Evolutionary conservation across 371 early-diverging fungal species (phyloP).

Genomic region (Saksenaea oblongispora): DNA sequence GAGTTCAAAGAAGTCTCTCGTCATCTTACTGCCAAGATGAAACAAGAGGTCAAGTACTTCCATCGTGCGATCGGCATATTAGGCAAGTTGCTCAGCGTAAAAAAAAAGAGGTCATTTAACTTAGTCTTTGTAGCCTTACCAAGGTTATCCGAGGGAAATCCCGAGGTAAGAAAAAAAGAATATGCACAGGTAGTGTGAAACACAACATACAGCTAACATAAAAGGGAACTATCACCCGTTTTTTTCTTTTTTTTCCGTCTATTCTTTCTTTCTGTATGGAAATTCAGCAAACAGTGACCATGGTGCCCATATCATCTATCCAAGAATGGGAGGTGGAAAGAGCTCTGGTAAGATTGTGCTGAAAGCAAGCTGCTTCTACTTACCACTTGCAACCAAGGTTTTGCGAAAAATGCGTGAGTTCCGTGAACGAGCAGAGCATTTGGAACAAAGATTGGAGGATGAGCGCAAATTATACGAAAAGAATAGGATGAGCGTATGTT

Average conservation of each 20-base stretch:
- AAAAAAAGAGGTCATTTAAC: not conserved
- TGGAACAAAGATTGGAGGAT: slow-evolving; percentile 19
- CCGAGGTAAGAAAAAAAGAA: not conserved
- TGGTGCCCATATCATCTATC: slow-evolving; percentile 17
- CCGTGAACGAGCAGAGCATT: slow-evolving; percentile 12
- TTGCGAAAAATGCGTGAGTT: slow-evolving; percentile 26
- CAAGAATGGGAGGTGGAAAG: slow-evolving; percentile 39
- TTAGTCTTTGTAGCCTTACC: not conserved
- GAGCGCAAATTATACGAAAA: slow-evolving; percentile 28
- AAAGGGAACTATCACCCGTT: slow-evolving; percentile 6
- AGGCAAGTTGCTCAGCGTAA: not conserved
- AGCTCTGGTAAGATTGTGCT: slow-evolving; percentile 15
- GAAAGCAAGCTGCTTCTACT: not conserved
- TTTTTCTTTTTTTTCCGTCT: not conserved
- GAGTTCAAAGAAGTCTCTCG: slow-evolving; percentile 7
- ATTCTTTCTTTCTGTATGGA: slow-evolving; percentile 11
- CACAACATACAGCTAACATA: not conserved
- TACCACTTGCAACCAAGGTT: slow-evolving; percentile 15
- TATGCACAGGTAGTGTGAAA: slow-evolving; percentile 2
- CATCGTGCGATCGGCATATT: not conserved
- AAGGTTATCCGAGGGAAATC: not conserved
- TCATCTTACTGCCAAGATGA: slow-evolving; percentile 7
- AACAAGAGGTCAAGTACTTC: not conserved
- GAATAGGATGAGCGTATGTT: slow-evolving; percentile 29
- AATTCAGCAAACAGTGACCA: not conserved